These are phyloP conservation scores for Peniophora sp. DNA, from an alignment of 1,284 basidiomycete species.

Conservation along the genomic window DNA sequence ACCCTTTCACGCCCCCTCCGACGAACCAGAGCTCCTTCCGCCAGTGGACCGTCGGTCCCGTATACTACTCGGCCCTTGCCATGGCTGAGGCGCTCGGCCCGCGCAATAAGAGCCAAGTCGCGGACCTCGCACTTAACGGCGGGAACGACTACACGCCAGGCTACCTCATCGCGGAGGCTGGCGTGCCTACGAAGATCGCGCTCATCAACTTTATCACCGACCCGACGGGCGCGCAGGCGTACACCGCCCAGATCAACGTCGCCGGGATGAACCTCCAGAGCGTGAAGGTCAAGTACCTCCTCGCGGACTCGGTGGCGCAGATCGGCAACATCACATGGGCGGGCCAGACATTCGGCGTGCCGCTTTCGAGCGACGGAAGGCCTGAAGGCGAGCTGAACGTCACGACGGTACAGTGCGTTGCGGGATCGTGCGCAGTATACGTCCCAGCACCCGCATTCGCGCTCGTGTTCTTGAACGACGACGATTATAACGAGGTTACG, in stretches of 20 bases:
- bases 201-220: not conserved
- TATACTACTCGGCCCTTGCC: not conserved
- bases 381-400: conserved; percentile 32
- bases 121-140: not conserved
- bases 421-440: conserved; percentile 35
- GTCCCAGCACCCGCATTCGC: conserved; percentile 48
- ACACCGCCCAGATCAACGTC: not conserved
- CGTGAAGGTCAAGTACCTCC: not conserved
- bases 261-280: not conserved
- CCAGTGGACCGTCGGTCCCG: conserved; percentile 27
- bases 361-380: conserved; percentile 36
- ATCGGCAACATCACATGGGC: not conserved
- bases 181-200: not conserved
- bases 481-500: conserved; percentile 25
- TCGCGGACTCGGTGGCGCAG: not conserved
- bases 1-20: conserved; percentile 37
- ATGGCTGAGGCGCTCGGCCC: not conserved
- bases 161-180: not conserved
- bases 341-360: conserved; percentile 29
- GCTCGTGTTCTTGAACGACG: conserved; percentile 41
- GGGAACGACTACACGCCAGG: not conserved
- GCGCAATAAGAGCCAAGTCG: not conserved
- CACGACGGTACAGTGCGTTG: conserved; percentile 31
- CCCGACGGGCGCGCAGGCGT: not conserved
- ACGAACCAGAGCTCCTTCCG: conserved; percentile 50